Evolutionary conservation across 2,329 filamentous ascomycete species (phyloP).

Genomic region (Verticillium dahliae): DNA sequence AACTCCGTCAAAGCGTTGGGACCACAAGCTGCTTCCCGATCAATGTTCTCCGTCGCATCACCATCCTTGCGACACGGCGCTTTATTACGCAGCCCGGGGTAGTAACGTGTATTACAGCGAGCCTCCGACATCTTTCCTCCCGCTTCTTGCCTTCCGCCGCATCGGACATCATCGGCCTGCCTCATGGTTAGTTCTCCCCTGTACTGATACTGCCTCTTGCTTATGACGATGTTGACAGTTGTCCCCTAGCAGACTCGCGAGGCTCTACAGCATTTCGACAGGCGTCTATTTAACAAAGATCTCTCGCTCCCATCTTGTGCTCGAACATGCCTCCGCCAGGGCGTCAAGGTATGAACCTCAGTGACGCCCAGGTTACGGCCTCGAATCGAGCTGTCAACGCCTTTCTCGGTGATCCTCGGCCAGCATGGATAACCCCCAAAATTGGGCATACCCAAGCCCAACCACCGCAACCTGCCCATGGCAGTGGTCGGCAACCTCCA

Average conservation of each 20-base stretch:
- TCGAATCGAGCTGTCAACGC: slow-evolving; percentile 34
- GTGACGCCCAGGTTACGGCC: slow-evolving; percentile 22
- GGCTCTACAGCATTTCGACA: background rate
- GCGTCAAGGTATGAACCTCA: slow-evolving; percentile 7
- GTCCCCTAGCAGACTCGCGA: background rate
- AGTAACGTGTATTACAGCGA: too few species aligned
- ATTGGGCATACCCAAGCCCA: background rate
- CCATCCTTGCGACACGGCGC: too few species aligned
- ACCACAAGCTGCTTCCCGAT: too few species aligned
- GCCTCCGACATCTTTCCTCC: background rate
- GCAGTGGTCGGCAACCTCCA: background rate
- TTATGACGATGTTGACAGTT: background rate
- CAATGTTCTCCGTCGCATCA: too few species aligned
- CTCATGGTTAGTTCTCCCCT: background rate
- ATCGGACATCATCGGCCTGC: background rate
- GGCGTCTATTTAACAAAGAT: background rate
- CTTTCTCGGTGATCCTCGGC: slow-evolving; percentile 22
- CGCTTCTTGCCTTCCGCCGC: background rate
- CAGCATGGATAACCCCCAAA: background rate
- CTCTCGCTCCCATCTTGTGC: background rate
- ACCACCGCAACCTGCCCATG: background rate
- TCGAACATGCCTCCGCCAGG: slow-evolving; percentile 2
- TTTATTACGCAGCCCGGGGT: too few species aligned
- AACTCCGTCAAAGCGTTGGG: too few species aligned
- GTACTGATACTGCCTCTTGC: background rate